Evolutionary conservation across 345 rosid genomes (phyloP).

Genomic region (Ceriops tagal): DNA sequence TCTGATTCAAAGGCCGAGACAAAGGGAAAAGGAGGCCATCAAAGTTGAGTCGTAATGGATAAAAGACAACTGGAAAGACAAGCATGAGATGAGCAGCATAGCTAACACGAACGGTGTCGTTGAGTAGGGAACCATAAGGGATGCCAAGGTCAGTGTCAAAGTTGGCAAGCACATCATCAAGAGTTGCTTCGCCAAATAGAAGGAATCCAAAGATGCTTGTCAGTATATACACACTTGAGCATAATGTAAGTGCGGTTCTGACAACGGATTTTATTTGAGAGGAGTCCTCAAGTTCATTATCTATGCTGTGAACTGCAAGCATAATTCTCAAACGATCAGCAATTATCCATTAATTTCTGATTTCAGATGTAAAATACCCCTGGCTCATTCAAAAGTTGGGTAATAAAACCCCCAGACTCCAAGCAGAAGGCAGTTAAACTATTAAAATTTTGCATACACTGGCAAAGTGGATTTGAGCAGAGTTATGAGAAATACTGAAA

Average conservation of each 20-base stretch:
- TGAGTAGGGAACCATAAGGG: conserved; percentile 17
- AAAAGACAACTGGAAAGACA: conserved; percentile 21
- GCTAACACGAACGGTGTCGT: conserved; percentile 18
- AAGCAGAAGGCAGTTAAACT: background rate
- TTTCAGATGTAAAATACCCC: background rate
- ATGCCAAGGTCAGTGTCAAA: conserved; percentile 21
- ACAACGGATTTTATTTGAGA: conserved; percentile 21
- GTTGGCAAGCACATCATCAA: conserved; percentile 25
- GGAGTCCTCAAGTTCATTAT: conserved; percentile 21
- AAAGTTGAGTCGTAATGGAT: conserved; percentile 14
- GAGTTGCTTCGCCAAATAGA: conserved; percentile 24
- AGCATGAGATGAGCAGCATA: conserved; percentile 26
- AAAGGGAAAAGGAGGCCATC: conserved; percentile 28
- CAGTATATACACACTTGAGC: conserved; percentile 16
- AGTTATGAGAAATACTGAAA: too few species aligned
- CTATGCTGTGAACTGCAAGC: conserved; percentile 22
- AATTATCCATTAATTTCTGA: background rate
- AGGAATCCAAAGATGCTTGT: conserved; percentile 26
- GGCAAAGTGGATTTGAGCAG: background rate
- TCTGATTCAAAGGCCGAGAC: conserved; percentile 14
- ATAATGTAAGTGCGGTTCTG: conserved; percentile 14
- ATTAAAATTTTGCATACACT: background rate
- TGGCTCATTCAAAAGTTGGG: background rate
- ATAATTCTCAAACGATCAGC: background rate
- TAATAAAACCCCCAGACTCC: background rate